These are phyloP conservation scores for Fusarium odoratissimum DNA, from an alignment of 2,329 filamentous ascomycete genomes.

Conservation along the genomic window DNA sequence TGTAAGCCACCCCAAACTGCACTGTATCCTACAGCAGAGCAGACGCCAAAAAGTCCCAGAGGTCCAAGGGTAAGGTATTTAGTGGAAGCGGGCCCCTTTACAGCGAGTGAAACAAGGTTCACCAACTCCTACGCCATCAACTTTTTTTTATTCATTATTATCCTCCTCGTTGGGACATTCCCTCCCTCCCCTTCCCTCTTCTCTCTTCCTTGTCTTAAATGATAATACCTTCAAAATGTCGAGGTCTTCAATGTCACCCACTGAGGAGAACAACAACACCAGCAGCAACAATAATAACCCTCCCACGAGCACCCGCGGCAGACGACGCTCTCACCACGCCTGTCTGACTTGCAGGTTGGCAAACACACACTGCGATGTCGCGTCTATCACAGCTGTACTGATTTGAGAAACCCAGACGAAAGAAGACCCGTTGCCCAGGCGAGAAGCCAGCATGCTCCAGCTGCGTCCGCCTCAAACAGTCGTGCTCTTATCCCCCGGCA, in stretches of 20 bases:
- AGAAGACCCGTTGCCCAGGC: slow-evolving; percentile 64
- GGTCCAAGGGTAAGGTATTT: slow-evolving; percentile 29
- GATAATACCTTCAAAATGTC: slow-evolving; percentile 3
- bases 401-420: slow-evolving; percentile 49
- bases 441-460: slow-evolving; percentile 64
- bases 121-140: neutral
- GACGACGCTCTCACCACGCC: slow-evolving; percentile 55
- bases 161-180: neutral
- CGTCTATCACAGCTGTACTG: neutral
- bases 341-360: slow-evolving; percentile 61
- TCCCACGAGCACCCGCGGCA: slow-evolving; percentile 45
- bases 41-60: neutral
- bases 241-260: slow-evolving; percentile 47
- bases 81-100: slow-evolving; percentile 38
- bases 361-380: neutral
- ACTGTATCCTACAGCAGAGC: neutral
- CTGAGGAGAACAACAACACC: slow-evolving; percentile 44
- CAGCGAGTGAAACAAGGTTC: slow-evolving; percentile 17
- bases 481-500: slow-evolving; percentile 58
- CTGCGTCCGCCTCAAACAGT: slow-evolving; percentile 60
- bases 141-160: neutral
- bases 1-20: neutral
- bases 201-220: neutral
- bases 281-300: slow-evolving; percentile 4
- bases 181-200: neutral